Conservation (phyloP, 345 rosid genomes). For the Salix purpurea region DNA sequence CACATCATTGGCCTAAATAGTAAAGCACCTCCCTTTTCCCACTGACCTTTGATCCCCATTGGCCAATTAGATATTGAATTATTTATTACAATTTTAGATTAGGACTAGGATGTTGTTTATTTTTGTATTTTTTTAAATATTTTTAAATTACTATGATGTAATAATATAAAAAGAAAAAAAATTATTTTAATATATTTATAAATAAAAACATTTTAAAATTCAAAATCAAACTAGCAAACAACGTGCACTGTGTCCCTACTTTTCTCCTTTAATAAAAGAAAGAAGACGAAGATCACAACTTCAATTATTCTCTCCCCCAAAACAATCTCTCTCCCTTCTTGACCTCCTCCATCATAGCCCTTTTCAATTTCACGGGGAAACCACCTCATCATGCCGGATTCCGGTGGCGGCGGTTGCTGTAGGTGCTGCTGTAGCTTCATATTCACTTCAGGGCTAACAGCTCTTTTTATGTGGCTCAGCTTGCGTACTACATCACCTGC, state of each 20-base stretch:
- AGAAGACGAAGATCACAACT: not conserved
- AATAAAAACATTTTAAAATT: too few species aligned
- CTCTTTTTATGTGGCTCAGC: constrained; percentile 72
- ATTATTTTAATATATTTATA: too few species aligned
- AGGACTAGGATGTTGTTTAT: too few species aligned
- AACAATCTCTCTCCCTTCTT: not conserved
- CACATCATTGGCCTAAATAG: not conserved
- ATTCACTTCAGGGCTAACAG: constrained; percentile 53
- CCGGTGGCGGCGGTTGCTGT: constrained; percentile 32
- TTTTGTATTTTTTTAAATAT: too few species aligned
- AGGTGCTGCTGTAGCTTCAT: constrained; percentile 52
- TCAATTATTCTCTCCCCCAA: not conserved
- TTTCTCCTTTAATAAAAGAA: not conserved
- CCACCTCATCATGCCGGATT: constrained; percentile 28
- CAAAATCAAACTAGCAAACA: not conserved
- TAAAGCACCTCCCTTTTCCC: not conserved
- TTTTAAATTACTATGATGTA: too few species aligned
- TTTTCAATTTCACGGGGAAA: constrained; percentile 1
- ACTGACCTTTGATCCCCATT: not conserved
- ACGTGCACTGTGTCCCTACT: not conserved
- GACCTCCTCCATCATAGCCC: not conserved
- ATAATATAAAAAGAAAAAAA: too few species aligned
- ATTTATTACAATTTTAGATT: too few species aligned
- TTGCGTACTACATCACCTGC: constrained; percentile 57
- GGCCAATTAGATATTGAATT: too few species aligned